Conservation (phyloP, 1,284 basidiomycete species). For the Ceratobasidium sp. region DNA sequence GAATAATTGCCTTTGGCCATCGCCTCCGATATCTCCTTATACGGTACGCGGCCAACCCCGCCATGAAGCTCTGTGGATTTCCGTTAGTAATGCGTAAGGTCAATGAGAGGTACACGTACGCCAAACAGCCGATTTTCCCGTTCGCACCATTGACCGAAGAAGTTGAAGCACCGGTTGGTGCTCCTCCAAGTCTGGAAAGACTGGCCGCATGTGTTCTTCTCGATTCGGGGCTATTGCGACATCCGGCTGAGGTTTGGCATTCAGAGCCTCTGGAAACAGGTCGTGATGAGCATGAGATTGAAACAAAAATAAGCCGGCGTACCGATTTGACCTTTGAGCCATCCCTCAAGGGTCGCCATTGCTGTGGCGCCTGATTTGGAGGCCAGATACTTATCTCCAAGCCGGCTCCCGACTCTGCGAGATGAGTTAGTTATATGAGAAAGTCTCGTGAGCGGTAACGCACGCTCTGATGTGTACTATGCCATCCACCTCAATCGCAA, state of each 20-base stretch:
- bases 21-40: background rate
- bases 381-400: background rate
- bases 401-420: background rate
- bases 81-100: background rate
- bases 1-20: background rate
- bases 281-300: background rate
- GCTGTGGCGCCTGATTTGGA: background rate
- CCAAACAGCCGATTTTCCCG: background rate
- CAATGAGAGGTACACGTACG: background rate
- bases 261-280: too few species aligned
- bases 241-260: too few species aligned
- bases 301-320: background rate
- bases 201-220: background rate
- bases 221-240: background rate
- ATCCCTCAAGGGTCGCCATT: background rate
- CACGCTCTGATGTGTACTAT: background rate
- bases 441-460: background rate
- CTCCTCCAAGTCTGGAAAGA: background rate
- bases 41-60: background rate
- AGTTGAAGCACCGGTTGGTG: background rate
- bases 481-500: background rate
- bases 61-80: background rate
- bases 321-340: background rate
- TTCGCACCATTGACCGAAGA: background rate
- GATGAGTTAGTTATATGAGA: too few species aligned